Percentiles rank a stretch among this genome's conserved stretches.
Evolutionary conservation across 208 protist genomes (phyloP).

Genomic region (Trypanosomatidae sp.): DNA sequence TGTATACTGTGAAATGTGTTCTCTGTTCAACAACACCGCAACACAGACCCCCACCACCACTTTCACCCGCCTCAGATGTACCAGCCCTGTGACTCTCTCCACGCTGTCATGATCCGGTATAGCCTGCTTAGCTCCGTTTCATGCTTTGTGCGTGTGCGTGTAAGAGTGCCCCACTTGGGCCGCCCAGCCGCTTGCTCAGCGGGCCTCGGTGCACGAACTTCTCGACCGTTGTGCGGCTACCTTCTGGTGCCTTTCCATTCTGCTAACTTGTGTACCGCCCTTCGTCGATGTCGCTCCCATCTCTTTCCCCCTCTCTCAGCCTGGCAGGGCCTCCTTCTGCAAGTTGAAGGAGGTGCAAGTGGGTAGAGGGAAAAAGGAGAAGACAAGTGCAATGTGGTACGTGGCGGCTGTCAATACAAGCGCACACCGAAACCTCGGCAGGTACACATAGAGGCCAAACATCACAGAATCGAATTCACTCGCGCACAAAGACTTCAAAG

Average conservation of each 20-base stretch:
- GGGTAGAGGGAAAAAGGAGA: neutral
- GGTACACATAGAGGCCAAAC: neutral
- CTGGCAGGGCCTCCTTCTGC: neutral
- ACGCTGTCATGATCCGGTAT: neutral
- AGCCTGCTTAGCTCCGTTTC: neutral
- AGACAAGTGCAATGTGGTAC: no score
- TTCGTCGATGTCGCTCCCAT: neutral
- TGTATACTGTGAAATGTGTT: neutral
- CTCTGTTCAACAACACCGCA: neutral
- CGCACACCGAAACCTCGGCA: neutral
- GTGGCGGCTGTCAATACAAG: neutral
- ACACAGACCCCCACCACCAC: neutral
- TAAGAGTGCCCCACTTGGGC: neutral
- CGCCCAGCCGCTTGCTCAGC: neutral
- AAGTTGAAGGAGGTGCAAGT: neutral
- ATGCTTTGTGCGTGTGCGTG: neutral
- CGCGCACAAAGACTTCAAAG: neutral
- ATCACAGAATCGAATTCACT: neutral
- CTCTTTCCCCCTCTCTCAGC: neutral
- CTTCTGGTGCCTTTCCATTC: neutral
- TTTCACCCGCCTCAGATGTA: neutral
- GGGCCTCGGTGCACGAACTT: neutral
- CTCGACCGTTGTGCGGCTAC: neutral
- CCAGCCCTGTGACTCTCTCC: neutral
- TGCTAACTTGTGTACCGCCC: constrained; percentile 4